Evolutionary conservation across 768 basidiomycete species (phyloP), one percentile per base, ranked within the genome.

Genomic region (Boletus tylopilopsis): DNA sequence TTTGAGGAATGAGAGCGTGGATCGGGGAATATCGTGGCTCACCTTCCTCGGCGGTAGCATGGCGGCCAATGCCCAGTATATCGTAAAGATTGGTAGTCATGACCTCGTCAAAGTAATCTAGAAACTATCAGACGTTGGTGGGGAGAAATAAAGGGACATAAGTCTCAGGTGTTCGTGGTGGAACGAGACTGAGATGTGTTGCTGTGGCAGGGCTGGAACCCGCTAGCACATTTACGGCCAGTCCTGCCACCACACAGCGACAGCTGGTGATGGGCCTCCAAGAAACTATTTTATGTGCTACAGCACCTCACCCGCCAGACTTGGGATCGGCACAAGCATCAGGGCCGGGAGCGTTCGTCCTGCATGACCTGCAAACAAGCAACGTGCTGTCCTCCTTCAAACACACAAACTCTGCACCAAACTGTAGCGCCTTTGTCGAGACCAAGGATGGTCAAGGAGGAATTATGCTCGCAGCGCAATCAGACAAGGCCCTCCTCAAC

Each of bases 401-500:
- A 63, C 92, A 93, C 54, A 85, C 87, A 2, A 85, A 72, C 54
- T 76, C 90, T 19, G 68, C 72, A 11, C 61, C 74, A 4, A 80
- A 86, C 46, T 89, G 81, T 60, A 82, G 83, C n/a, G 79, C 83
- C 7, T 71, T 83, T 22, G 74, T 91, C 4, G 79, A 81, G 48
- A 85, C 90, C 1, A 73, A 70, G 42, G 73, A 82, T 64, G 84
- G 84, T 0, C 78, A 82, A 54, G 96, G 95, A 21, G 94, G 94
- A 1, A 75, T 92, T 50, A 76, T 96, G 45, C 75, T 96, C 19
- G 84, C 90, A 24, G 83, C 85, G 2, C 94, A 96, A 64, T 81
- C 84, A 40, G 91, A 94, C 50, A 96, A 96, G 67, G 82, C 90
- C 0, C 77, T 95, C 36, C 61, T 96, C 55, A 86, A 95, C 61